Evolutionary conservation across 768 basidiomycete genomes (phyloP).

Genomic region (Suillus bovinus): DNA sequence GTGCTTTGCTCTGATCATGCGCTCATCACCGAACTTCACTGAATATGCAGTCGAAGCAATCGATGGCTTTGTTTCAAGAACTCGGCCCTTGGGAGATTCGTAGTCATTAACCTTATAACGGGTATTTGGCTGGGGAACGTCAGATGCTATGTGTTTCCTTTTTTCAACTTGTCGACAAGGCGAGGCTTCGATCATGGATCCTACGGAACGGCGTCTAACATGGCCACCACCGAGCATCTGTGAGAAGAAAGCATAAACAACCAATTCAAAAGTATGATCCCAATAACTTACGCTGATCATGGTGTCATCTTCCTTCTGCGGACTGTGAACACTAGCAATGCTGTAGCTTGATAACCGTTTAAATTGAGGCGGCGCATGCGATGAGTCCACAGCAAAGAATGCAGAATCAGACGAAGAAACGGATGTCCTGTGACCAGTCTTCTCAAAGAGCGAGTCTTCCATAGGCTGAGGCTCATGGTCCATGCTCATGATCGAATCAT

Average conservation of each 20-base stretch:
- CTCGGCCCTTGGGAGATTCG: slow-evolving; percentile 46
- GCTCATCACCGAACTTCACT: slow-evolving; percentile 62
- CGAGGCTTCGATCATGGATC: slow-evolving; percentile 65
- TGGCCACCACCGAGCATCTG: slow-evolving; percentile 83
- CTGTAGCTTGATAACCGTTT: slow-evolving; percentile 69
- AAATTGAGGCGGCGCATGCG: slow-evolving; percentile 48
- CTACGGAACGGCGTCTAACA: slow-evolving; percentile 66
- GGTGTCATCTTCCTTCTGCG: slow-evolving; percentile 71
- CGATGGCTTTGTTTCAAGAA: slow-evolving; percentile 59
- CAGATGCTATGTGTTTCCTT: slow-evolving; percentile 46
- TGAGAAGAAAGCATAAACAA: slow-evolving; percentile 2
- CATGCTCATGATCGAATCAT: slow-evolving; percentile 68
- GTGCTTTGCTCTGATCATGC: slow-evolving; percentile 64
- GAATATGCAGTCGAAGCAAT: slow-evolving; percentile 62
- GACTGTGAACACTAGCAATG: slow-evolving; percentile 46
- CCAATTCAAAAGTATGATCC: slow-evolving; percentile 4
- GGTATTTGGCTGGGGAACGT: slow-evolving; percentile 33
- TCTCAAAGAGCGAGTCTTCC: slow-evolving; percentile 64
- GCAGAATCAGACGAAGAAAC: slow-evolving; percentile 55
- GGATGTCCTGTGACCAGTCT: slow-evolving; percentile 53
- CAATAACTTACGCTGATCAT: slow-evolving; percentile 67
- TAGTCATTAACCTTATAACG: slow-evolving; percentile 32
- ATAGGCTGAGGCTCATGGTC: slow-evolving; percentile 39
- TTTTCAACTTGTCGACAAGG: slow-evolving; percentile 70
- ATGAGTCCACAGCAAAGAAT: slow-evolving; percentile 51